phyloP scores from a whole-genome alignment of 148 eudicot species.

The Salicornia ramosissima region DNA sequence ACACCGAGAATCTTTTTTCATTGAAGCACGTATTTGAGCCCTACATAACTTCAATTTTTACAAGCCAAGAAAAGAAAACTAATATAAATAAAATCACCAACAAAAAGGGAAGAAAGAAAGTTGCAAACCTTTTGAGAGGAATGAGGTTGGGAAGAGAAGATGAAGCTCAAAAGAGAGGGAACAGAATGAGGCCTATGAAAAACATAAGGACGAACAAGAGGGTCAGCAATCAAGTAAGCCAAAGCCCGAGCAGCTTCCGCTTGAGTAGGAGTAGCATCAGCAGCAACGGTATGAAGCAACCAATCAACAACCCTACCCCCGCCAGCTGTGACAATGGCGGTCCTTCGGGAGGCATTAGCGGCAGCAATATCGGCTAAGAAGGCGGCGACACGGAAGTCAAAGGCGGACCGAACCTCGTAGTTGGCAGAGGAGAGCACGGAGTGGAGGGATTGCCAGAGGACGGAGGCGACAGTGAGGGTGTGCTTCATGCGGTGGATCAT shows the following conservation, averaged over 20 bases:
- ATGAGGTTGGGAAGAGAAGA: conserved; percentile 75
- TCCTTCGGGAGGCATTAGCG: conserved; percentile 63
- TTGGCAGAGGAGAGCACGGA: conserved; percentile 79
- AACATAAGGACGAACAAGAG: conserved; percentile 53
- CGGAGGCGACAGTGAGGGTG: conserved; percentile 73
- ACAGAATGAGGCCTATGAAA: conserved; percentile 70
- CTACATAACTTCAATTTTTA: too few species aligned
- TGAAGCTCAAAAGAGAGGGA: conserved; percentile 63
- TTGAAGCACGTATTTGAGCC: too few species aligned
- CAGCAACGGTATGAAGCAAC: conserved; percentile 50
- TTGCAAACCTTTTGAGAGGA: conserved; percentile 57
- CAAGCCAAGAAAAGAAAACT: neutral
- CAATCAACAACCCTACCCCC: conserved; percentile 88
- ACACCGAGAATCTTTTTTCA: too few species aligned
- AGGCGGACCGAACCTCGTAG: conserved; percentile 76
- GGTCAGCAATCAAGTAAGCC: conserved; percentile 90
- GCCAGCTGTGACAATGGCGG: conserved; percentile 83
- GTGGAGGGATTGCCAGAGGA: conserved; percentile 64
- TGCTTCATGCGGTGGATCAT: conserved; percentile 49
- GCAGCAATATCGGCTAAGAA: conserved; percentile 91
- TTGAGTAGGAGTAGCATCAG: conserved; percentile 53
- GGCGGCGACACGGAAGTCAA: conserved; percentile 87
- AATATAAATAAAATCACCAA: neutral
- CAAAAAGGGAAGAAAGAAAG: neutral
- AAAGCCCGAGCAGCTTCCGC: conserved; percentile 93